Conservation (phyloP, 768 basidiomycete species). For the Lentinula aciculospora region DNA sequence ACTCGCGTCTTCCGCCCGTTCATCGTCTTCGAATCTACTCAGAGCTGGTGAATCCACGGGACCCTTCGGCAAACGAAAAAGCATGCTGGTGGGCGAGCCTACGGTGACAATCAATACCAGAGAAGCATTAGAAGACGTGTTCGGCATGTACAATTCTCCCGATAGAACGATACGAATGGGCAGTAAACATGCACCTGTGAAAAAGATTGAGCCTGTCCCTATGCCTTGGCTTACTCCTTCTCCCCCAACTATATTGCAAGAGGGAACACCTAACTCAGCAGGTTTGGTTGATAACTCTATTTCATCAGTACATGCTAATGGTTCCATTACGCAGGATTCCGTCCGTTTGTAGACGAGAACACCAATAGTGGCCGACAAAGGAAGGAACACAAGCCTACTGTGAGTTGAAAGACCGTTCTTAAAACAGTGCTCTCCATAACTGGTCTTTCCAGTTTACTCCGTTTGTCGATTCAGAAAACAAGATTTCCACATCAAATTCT, state of each 20-base stretch:
- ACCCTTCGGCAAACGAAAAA: conserved; percentile 32
- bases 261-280: conserved; percentile 19
- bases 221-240: conserved; percentile 37
- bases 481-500: conserved; percentile 29
- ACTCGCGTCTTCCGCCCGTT: conserved; percentile 13
- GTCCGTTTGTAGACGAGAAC: conserved; percentile 68
- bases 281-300: conserved; percentile 19
- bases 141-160: conserved; percentile 93
- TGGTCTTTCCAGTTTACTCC: conserved; percentile 51
- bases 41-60: conserved; percentile 49
- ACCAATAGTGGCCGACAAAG: conserved; percentile 21
- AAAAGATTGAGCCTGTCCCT: conserved; percentile 48
- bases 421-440: not conserved
- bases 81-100: conserved; percentile 51
- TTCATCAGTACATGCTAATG: conserved; percentile 11
- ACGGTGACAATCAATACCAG: conserved; percentile 97
- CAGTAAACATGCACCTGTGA: conserved; percentile 69
- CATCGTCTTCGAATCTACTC: conserved; percentile 38
- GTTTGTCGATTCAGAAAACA: conserved; percentile 49
- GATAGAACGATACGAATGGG: conserved; percentile 67
- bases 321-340: conserved; percentile 39
- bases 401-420: conserved; percentile 14
- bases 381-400: conserved; percentile 44
- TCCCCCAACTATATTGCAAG: conserved; percentile 20
- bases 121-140: conserved; percentile 89